Evolutionary conservation across 2,329 filamentous ascomycete species (phyloP).

Genomic region (Truncatella angustata): DNA sequence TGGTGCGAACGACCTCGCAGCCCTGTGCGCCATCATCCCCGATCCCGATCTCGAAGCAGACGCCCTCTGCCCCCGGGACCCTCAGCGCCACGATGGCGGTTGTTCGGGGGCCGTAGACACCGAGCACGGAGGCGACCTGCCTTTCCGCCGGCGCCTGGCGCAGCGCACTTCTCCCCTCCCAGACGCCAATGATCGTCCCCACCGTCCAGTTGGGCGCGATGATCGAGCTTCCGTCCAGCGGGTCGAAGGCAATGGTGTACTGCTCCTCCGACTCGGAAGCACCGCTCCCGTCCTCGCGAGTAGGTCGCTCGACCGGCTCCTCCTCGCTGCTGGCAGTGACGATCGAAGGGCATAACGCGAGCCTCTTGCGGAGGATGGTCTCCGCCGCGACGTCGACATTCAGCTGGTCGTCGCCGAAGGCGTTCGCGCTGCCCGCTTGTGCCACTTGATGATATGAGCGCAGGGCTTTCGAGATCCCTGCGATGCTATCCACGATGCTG

Average conservation of each 20-base stretch:
- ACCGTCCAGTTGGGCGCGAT: slow-evolving; percentile 58
- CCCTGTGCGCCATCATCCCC: slow-evolving; percentile 20
- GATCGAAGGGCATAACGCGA: slow-evolving; percentile 43
- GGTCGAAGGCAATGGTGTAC: slow-evolving; percentile 62
- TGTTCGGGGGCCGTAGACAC: slow-evolving; percentile 54
- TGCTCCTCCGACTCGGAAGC: slow-evolving; percentile 28
- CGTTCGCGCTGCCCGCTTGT: slow-evolving; percentile 48
- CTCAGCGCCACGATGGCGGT: slow-evolving; percentile 55
- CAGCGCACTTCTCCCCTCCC: slow-evolving; percentile 49
- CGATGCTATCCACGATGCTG: slow-evolving; percentile 42
- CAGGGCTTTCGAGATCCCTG: slow-evolving; percentile 42
- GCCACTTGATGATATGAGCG: slow-evolving; percentile 43
- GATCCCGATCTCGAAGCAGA: slow-evolving; percentile 53
- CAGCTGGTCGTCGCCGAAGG: slow-evolving; percentile 58
- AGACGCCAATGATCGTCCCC: slow-evolving; percentile 59
- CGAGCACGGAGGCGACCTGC: slow-evolving; percentile 50
- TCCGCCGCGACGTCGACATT: slow-evolving; percentile 57
- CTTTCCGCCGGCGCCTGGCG: slow-evolving; percentile 32
- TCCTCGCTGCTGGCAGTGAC: slow-evolving; percentile 58
- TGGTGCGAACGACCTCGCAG: slow-evolving; percentile 39
- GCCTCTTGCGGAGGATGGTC: slow-evolving; percentile 41
- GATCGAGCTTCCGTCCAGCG: slow-evolving; percentile 62
- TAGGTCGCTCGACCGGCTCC: slow-evolving; percentile 49
- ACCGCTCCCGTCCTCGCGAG: slow-evolving; percentile 15
- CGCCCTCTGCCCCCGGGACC: slow-evolving; percentile 33